phyloP scores from a whole-genome alignment of 2,329 filamentous ascomycete species.

The Alternaria hordeiaustralica region DNA sequence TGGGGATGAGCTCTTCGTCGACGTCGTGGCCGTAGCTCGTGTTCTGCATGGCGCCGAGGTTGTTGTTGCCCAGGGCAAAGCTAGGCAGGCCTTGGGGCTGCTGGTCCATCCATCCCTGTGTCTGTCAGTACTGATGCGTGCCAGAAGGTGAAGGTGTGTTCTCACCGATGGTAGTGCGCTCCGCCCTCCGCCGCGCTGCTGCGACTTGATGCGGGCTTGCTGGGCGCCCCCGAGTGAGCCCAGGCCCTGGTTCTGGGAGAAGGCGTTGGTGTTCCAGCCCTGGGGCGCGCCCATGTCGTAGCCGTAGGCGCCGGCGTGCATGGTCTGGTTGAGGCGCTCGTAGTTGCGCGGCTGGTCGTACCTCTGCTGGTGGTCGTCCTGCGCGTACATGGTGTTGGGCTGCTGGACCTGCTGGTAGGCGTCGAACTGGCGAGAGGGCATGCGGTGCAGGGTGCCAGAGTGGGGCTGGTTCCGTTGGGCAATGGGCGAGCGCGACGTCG shows the following conservation, averaged over 20 bases:
- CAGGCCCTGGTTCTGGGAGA: constrained; percentile 70
- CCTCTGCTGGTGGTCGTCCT: constrained; percentile 67
- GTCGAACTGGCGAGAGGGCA: constrained; percentile 80
- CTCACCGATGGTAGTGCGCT: constrained; percentile 76
- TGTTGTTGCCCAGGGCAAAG: constrained; percentile 49
- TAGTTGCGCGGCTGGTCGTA: constrained; percentile 60
- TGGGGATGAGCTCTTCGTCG: constrained; percentile 91
- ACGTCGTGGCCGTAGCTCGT: constrained; percentile 60
- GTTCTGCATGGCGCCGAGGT: constrained; percentile 43
- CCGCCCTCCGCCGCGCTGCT: constrained; percentile 56
- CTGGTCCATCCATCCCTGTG: constrained; percentile 67
- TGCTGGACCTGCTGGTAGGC: constrained; percentile 70
- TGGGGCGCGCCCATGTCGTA: constrained; percentile 75
- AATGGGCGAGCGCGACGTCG: constrained; percentile 72
- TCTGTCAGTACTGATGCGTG: no score
- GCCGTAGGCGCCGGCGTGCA: constrained; percentile 65
- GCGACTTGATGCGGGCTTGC: constrained; percentile 62
- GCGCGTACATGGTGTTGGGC: constrained; percentile 69
- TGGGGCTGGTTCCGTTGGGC: constrained; percentile 69
- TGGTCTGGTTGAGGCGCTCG: constrained; percentile 66
- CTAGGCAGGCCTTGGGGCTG: constrained; percentile 51
- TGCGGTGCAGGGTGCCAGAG: constrained; percentile 68
- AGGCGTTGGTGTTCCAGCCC: constrained; percentile 79
- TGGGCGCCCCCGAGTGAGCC: constrained; percentile 62
- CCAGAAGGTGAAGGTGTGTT: no score